phyloP scores from a whole-genome alignment of 108 stramenopile species.

The Nitzschia sp. region DNA sequence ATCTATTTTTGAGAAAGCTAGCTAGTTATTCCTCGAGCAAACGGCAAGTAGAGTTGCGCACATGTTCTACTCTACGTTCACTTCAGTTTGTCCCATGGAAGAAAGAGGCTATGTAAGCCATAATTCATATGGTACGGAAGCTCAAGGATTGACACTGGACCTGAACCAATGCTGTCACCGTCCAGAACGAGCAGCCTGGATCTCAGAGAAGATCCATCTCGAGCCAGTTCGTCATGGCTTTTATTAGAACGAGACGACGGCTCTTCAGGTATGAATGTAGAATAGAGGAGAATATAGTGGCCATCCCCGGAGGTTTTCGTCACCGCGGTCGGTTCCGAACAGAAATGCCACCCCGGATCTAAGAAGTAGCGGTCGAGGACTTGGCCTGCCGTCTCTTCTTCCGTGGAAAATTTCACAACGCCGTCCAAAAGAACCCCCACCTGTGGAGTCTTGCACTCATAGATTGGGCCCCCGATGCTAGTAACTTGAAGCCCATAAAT shows the following conservation, averaged over 20 bases:
- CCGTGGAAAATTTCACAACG: conserved; percentile 40
- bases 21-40: no score
- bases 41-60: no score
- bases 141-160: conserved; percentile 23
- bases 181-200: conserved; percentile 36
- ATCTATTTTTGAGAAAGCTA: no score
- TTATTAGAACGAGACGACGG: not conserved
- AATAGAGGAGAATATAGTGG: conserved; percentile 3
- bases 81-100: conserved; percentile 9
- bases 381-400: conserved; percentile 20
- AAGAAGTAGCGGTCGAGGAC: conserved; percentile 27
- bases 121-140: conserved; percentile 36
- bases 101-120: conserved; percentile 31
- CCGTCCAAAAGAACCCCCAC: conserved; percentile 34
- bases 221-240: conserved; percentile 1
- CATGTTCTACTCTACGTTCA: no score
- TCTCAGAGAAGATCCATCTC: not conserved
- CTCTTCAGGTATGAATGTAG: not conserved
- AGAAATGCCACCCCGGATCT: conserved; percentile 18
- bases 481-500: conserved; percentile 9
- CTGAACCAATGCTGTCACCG: conserved; percentile 23
- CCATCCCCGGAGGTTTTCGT: conserved; percentile 15
- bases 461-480: conserved; percentile 39
- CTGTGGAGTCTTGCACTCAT: conserved; percentile 13
- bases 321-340: conserved; percentile 48